These are phyloP conservation scores for Williopsis jadinii DNA, from an alignment of 1,139 yeast species.

Conservation along the genomic window DNA sequence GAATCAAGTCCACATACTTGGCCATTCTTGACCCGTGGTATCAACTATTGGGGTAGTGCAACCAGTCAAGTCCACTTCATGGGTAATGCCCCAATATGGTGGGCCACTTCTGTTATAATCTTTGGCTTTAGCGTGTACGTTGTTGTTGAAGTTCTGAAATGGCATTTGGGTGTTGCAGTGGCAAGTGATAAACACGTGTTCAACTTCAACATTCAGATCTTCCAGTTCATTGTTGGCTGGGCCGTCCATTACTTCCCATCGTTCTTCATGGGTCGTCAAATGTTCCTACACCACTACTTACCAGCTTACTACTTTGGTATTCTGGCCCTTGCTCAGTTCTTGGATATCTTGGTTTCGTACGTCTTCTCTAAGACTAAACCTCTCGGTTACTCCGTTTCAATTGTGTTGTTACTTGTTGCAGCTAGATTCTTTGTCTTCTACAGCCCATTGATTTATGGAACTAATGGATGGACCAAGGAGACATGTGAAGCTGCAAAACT, in stretches of 20 bases:
- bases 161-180: constrained; percentile 62
- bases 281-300: constrained; percentile 88
- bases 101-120: constrained; percentile 63
- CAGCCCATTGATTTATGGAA: constrained; percentile 72
- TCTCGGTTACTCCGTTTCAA: constrained; percentile 38
- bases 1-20: constrained; percentile 85
- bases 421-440: constrained; percentile 53
- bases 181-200: constrained; percentile 48
- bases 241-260: constrained; percentile 79
- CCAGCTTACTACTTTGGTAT: constrained; percentile 89
- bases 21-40: constrained; percentile 88
- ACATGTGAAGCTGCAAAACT: constrained; percentile 59
- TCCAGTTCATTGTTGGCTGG: constrained; percentile 76
- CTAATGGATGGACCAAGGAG: constrained; percentile 64
- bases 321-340: constrained; percentile 73
- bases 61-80: constrained; percentile 75
- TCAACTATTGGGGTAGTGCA: constrained; percentile 85
- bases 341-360: constrained; percentile 59
- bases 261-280: constrained; percentile 88
- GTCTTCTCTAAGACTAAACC: constrained; percentile 34
- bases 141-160: constrained; percentile 51
- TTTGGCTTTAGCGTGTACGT: constrained; percentile 48
- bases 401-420: constrained; percentile 42
- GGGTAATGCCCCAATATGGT: constrained; percentile 92
- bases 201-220: constrained; percentile 65